Evolutionary conservation across 768 basidiomycete species (phyloP), one percentile per base, ranked within the genome.

Genomic region (Saitozyma sp.): DNA sequence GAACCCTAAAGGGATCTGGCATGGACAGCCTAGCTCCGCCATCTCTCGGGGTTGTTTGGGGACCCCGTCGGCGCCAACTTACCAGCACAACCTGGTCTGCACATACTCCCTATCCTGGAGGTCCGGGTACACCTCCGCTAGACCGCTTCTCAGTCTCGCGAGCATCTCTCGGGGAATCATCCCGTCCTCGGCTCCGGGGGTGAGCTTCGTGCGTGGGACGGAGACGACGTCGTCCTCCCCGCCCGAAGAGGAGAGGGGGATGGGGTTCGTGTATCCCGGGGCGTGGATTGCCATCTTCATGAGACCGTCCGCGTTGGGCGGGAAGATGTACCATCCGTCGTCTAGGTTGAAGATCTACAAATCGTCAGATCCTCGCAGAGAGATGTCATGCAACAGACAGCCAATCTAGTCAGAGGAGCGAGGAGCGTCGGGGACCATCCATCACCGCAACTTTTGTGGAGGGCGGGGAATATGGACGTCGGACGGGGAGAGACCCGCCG

Each of bases 51-150:
- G 29, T 29, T 29, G 29, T 2, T 29, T 29, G 29, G 29, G 29
- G 3, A 38, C 51, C 2, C 29, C 29, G 29, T 29, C 29, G 29
- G 48, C 40, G 48, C 38, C 37, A 20, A 77, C 85, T 76, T 74
- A 91, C 94, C 94, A 97, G 80, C 94, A 98, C 65, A 98, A 78
- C 62, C 94, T 81, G 10, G 92, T 94, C 8, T 82, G 82, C 39
- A 80, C 74, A 73, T 92, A 89, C 0, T 89, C 84, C 76, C 87
- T 89, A 67, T 85, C 80, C 6, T 86, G 89, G 50, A 98, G 83
- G 54, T 86, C 86, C 29, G 94, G 95, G 79, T 89, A 93, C 29
- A 92, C 81, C 40, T 79, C 74, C 17, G 79, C 75, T 10, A 95
- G 78, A 9, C 82, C 78, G 2, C 75, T 76, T 46, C 90, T 83